Evolutionary conservation across 345 rosid genomes (phyloP), one percentile per base, ranked within the genome.

Genomic region (Clarkia xantiana): DNA sequence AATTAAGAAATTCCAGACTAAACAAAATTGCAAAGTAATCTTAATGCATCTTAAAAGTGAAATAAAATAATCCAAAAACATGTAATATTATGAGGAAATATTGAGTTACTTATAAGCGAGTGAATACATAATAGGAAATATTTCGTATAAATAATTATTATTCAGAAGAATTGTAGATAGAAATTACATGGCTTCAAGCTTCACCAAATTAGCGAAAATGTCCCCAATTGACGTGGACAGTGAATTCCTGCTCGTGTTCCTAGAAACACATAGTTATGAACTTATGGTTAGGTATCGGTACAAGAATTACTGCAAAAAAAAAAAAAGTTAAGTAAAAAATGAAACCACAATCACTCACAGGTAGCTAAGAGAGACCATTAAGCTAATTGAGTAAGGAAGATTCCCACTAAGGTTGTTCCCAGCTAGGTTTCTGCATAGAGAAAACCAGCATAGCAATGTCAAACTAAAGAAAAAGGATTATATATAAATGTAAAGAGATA

Each of bases 321-420:
- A n/a, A n/a, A n/a, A n/a, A n/a, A n/a, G n/a, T n/a, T n/a, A n/a
- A n/a, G n/a, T n/a, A n/a, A n/a, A n/a, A 29, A 29, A 5, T 22
- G 25, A 22, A 22, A 22, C 25, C 25, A 2, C 9, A 29, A 5
- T 29, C 52, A 75, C 99, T 74, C 63, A 93, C 99, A 93, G 55
- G 64, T 69, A 76, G 25, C 75, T 64, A 47, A 93, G 88, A 55
- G 85, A 72, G 57, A 55, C 57, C 95, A 82, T 93, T 49, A 39
- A 70, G 62, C 86, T 73, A 62, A 93, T 43, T 55, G 99, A 93
- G 65, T 84, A 93, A 3, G 99, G 99, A 71, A 87, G 88, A 71
- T 77, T 80, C 55, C 95, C 97, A 43, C 67, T 84, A 6, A 93
- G 40, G 72, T 87, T 93, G 69, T 93, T 93, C 45, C 72, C 61